Evolutionary conservation across 768 basidiomycete genomes (phyloP).

Genomic region (Lepiota brunneoincarnata): DNA sequence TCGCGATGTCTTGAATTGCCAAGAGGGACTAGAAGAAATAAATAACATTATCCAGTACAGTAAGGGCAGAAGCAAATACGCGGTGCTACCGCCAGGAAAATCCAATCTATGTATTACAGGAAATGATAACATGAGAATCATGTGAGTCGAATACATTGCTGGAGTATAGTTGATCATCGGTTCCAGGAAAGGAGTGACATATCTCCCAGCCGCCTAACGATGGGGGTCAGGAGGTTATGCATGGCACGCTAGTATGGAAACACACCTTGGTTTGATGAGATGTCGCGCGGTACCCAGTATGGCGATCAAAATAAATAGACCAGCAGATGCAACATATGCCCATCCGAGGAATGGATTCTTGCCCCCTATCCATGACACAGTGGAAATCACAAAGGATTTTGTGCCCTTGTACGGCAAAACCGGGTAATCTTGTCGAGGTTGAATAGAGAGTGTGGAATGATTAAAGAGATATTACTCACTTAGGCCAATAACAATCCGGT

Average conservation of each 20-base stretch:
- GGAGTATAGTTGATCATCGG: constrained; percentile 37
- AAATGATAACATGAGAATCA: constrained; percentile 21
- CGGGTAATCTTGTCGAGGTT: constrained; percentile 71
- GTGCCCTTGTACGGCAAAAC: constrained; percentile 90
- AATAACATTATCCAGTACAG: constrained; percentile 5
- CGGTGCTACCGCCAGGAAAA: neutral
- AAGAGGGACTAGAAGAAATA: neutral
- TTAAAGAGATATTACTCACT: constrained; percentile 52
- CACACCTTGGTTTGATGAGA: constrained; percentile 86
- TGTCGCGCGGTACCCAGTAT: constrained; percentile 89
- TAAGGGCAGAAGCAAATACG: neutral
- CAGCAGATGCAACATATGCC: constrained; percentile 92
- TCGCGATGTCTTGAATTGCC: constrained; percentile 23
- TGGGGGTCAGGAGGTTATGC: constrained; percentile 9
- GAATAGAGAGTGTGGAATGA: constrained; percentile 9
- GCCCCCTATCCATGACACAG: constrained; percentile 98
- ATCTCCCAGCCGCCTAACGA: constrained; percentile 72
- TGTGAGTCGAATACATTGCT: constrained; percentile 12
- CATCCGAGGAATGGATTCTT: constrained; percentile 98
- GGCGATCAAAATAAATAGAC: constrained; percentile 84
- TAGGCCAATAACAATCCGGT: constrained; percentile 72
- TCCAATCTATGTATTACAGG: constrained; percentile 20
- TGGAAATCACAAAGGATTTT: constrained; percentile 95
- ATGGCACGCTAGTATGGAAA: neutral
- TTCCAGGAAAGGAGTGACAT: constrained; percentile 90